A percentile compares a stretch with the other conserved stretches of the same genome.
These are phyloP conservation scores for Elsinoe australis DNA, from an alignment of 2,329 filamentous ascomycete species.

Conservation along the genomic window DNA sequence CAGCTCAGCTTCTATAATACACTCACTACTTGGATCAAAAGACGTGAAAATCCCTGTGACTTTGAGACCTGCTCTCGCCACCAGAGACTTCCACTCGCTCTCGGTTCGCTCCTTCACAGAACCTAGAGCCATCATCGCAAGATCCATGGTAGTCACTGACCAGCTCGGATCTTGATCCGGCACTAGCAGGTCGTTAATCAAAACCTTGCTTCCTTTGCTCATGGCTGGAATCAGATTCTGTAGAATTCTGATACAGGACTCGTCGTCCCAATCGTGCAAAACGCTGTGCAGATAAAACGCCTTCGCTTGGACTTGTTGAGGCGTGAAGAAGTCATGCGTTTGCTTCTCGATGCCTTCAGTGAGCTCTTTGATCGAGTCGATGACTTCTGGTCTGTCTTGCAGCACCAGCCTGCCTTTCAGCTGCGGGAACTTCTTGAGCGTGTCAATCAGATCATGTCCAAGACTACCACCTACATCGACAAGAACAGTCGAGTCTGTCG, in stretches of 20 bases:
- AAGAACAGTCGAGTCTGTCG: constrained; percentile 18
- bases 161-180: constrained; percentile 18
- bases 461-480: constrained; percentile 26
- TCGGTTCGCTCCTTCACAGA: constrained; percentile 15
- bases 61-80: constrained; percentile 9
- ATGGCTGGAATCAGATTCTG: constrained; percentile 23
- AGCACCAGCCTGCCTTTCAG: constrained; percentile 16
- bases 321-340: constrained; percentile 30
- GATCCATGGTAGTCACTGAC: constrained; percentile 7
- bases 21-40: constrained; percentile 14
- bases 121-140: constrained; percentile 14
- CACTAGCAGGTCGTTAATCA: constrained; percentile 25
- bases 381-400: constrained; percentile 16
- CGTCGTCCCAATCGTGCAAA: constrained; percentile 26
- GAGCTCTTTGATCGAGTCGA: constrained; percentile 19
- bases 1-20: constrained; percentile 10
- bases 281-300: constrained; percentile 25
- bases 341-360: constrained; percentile 20
- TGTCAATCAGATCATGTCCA: constrained; percentile 23
- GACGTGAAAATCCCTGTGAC: neutral
- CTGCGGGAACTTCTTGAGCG: constrained; percentile 20
- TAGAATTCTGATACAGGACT: constrained; percentile 20
- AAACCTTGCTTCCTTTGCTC: constrained; percentile 22
- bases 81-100: constrained; percentile 4
- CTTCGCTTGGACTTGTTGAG: constrained; percentile 26